Evolutionary conservation across 2,329 filamentous ascomycete genomes (phyloP), one percentile per base, ranked within the genome.

Genomic region (Pseudogymnoascus sp.): DNA sequence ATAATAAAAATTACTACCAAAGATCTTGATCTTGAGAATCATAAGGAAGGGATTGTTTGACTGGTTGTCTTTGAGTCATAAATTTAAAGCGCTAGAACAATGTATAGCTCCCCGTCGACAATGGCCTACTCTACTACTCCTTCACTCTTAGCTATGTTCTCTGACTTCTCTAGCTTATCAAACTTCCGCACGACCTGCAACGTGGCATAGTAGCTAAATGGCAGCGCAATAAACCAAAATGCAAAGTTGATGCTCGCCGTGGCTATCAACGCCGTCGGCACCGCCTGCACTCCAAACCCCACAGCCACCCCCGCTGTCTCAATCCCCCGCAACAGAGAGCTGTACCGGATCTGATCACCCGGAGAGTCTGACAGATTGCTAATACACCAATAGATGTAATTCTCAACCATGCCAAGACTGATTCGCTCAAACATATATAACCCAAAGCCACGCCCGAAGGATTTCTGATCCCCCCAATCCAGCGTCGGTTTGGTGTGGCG

Each of bases 341-440:
- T 71, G 20, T 69, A 68, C 59, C 70, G 71, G 36, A 59, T 58
- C 30, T 59, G 67, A n/a, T 66, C 71, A 15, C 35, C 36, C 2
- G 62, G 61, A 14, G 50, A 47, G 9, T 61, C 61, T 3, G 35
- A 30, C 33, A 78, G 65, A 61, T 77, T 77, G 2, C 75, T 69
- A 61, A 78, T 78, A 58, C 74, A 77, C 76, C 76, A 78, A 65
- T 78, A 78, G 28, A 77, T 75, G 62, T 75, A 77, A 61, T 77
- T 77, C 58, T 78, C 73, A 2, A 76, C 72, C 68, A 77, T 72
- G 3, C 71, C 69, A 0, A 74, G 64, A 62, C 72, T 74, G 60
- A 75, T 68, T 2, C 73, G 70, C 62, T 76, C 73, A 43, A 77
- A 72, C 62, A 78, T 66, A 62, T 75, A 78, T 7, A 77, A 59